Evolutionary conservation across 805 yeast genomes (phyloP).

Genomic region (Lipomyces sp.): DNA sequence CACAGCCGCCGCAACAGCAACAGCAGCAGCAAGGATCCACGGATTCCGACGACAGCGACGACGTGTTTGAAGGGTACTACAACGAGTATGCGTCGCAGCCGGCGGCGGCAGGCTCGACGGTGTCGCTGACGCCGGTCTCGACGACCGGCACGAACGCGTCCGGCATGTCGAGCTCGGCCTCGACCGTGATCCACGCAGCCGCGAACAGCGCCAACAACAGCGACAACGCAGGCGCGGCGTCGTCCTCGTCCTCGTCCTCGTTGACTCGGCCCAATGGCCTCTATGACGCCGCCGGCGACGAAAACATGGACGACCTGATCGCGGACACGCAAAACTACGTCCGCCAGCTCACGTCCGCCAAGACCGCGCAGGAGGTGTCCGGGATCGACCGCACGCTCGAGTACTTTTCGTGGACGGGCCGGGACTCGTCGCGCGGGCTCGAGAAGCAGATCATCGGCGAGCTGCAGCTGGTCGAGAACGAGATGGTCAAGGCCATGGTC

Average conservation of each 20-base stretch:
- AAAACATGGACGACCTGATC: background rate
- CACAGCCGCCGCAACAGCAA: too few species aligned
- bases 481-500: conserved; percentile 55
- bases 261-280: too few species aligned
- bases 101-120: too few species aligned
- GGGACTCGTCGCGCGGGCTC: conserved; percentile 60
- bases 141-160: background rate
- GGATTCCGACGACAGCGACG: too few species aligned
- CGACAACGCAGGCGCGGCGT: too few species aligned
- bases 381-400: conserved; percentile 64
- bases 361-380: conserved; percentile 28
- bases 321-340: conserved; percentile 7
- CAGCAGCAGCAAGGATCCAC: too few species aligned
- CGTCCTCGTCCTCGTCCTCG: too few species aligned
- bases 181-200: too few species aligned
- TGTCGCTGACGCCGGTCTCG: too few species aligned
- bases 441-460: conserved; percentile 58
- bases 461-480: conserved; percentile 57
- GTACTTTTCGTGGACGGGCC: conserved; percentile 71
- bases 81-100: too few species aligned
- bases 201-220: background rate
- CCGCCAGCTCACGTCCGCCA: conserved; percentile 12
- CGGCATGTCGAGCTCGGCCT: background rate
- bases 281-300: background rate
- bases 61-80: too few species aligned